These are phyloP conservation scores for Fremontodendron californicum DNA, from an alignment of 345 rosid species.

Conservation along the genomic window DNA sequence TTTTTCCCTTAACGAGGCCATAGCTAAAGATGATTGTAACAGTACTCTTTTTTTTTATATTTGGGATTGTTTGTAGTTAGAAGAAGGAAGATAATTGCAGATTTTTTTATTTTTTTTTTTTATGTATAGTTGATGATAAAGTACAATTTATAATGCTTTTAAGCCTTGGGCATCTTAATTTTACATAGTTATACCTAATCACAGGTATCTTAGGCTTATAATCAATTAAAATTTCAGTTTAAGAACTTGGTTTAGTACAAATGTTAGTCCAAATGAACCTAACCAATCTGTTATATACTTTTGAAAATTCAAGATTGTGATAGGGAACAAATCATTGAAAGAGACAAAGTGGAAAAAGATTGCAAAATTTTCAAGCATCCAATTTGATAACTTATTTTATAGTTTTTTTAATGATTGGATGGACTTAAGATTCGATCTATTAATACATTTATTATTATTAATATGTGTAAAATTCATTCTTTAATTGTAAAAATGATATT, in stretches of 20 bases:
- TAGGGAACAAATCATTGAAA: conserved; percentile 9
- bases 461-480: no score
- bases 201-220: neutral
- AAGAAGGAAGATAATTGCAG: neutral
- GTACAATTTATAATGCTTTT: neutral
- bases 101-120: no score
- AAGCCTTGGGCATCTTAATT: neutral
- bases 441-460: no score
- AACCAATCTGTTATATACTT: neutral
- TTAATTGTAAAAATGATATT: no score
- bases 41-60: neutral
- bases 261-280: neutral
- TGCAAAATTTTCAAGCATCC: neutral
- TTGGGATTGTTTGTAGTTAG: neutral
- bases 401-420: no score
- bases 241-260: neutral
- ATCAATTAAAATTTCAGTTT: neutral
- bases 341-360: neutral
- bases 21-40: neutral
- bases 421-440: no score
- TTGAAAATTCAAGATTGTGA: neutral
- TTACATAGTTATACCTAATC: neutral
- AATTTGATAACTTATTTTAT: conserved; percentile 17
- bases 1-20: neutral
- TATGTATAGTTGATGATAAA: no score